phyloP scores from a whole-genome alignment of 805 yeast species.

The Cyberlindnera galapagoensis region DNA sequence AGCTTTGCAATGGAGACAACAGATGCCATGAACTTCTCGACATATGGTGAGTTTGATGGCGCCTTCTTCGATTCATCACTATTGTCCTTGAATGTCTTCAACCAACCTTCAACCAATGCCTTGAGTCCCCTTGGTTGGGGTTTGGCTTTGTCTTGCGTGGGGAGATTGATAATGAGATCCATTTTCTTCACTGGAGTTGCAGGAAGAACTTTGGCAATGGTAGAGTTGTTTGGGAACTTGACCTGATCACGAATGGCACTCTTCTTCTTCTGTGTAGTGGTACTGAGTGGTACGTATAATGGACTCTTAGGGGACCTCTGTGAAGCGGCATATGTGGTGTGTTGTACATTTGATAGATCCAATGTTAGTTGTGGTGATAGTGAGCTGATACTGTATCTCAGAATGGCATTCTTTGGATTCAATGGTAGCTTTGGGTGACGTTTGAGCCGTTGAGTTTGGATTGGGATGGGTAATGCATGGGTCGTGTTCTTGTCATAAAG shows the following conservation, averaged over 20 bases:
- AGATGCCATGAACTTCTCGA: conserved; percentile 21
- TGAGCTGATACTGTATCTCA: conserved; percentile 14
- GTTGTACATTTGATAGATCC: conserved; percentile 5
- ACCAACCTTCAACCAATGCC: conserved; percentile 19
- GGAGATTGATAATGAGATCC: conserved; percentile 34
- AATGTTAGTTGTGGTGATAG: conserved; percentile 2
- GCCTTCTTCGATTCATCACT: conserved; percentile 7
- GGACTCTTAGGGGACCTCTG: conserved; percentile 7
- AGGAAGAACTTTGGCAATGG: conserved; percentile 43
- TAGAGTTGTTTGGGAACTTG: conserved; percentile 41
- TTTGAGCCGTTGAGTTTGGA: conserved; percentile 8
- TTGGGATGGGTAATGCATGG: conserved; percentile 18
- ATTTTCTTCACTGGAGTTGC: conserved; percentile 64
- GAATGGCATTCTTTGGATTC: conserved; percentile 22
- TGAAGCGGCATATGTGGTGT: conserved; percentile 5
- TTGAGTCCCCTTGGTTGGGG: conserved; percentile 18
- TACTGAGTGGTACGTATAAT: conserved; percentile 18
- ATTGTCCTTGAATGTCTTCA: conserved; percentile 15
- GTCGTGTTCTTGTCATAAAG: conserved; percentile 17
- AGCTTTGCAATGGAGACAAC: conserved; percentile 23
- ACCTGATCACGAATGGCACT: conserved; percentile 21
- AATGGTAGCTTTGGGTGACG: conserved; percentile 16
- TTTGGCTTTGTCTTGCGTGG: conserved; percentile 22
- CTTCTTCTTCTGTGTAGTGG: conserved; percentile 9
- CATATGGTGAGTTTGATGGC: conserved; percentile 8